Conservation (phyloP, 176 grass and related monocot genomes). For the Oryza meridionalis region DNA sequence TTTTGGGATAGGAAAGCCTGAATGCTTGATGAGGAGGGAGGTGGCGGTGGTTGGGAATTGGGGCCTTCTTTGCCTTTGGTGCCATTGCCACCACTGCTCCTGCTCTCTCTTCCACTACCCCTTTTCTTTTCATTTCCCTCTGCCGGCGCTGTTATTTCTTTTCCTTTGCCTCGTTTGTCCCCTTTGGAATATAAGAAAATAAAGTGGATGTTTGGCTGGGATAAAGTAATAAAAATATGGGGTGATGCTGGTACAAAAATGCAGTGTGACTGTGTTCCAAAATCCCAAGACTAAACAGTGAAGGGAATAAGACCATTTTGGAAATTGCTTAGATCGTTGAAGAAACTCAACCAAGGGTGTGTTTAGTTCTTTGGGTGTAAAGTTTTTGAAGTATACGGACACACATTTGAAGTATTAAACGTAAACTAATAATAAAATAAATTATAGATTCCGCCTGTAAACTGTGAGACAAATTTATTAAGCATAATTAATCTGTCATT, state of each 20-base stretch:
- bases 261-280: not conserved
- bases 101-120: constrained; percentile 35
- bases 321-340: not conserved
- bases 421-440: no score
- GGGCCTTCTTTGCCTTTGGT: constrained; percentile 32
- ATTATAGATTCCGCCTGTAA: no score
- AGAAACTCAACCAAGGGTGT: not conserved
- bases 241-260: constrained; percentile 13
- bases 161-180: constrained; percentile 45
- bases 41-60: constrained; percentile 65
- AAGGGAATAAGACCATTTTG: no score
- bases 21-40: not conserved
- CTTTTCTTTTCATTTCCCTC: constrained; percentile 29
- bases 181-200: constrained; percentile 22
- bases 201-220: not conserved
- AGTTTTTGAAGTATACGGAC: no score
- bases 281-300: no score
- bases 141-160: constrained; percentile 25
- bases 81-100: constrained; percentile 12
- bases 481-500: no score
- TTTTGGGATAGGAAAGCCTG: constrained; percentile 33
- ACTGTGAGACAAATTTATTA: no score
- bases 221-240: constrained; percentile 6
- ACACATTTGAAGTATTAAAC: no score
- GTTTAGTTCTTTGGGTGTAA: no score